These are phyloP conservation scores for Bipolaris sorokiniana DNA, from an alignment of 2,329 filamentous ascomycete species.

Conservation along the genomic window DNA sequence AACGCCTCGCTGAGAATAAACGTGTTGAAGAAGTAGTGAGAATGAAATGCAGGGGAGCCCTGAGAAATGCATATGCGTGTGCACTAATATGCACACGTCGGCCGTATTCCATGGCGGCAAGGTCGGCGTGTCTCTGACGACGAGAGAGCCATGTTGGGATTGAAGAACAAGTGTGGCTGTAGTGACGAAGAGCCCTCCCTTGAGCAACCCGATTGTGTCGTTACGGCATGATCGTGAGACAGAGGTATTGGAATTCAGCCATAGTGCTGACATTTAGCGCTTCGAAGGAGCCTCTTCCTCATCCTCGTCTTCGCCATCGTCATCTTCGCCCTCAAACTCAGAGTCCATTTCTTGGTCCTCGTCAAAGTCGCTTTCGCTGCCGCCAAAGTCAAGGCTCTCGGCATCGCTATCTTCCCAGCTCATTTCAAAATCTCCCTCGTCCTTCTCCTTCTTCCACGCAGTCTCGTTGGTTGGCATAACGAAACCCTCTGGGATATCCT, in stretches of 20 bases:
- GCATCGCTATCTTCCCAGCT: constrained; percentile 55
- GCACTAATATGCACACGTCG: constrained; percentile 6
- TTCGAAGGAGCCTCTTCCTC: constrained; percentile 30
- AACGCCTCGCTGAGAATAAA: constrained; percentile 34
- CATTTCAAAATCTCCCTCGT: constrained; percentile 66
- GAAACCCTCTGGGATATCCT: constrained; percentile 79
- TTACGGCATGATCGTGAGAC: neutral
- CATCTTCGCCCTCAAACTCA: constrained; percentile 63
- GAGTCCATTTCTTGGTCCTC: constrained; percentile 65
- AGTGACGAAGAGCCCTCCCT: neutral
- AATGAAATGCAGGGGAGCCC: constrained; percentile 1
- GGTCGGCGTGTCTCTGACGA: neutral
- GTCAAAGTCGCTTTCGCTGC: constrained; percentile 60
- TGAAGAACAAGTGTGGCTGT: neutral
- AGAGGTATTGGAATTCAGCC: neutral
- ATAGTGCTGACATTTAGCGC: constrained; percentile 4
- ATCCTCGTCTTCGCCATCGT: constrained; percentile 41
- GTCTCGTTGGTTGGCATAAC: constrained; percentile 77
- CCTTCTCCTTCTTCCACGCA: constrained; percentile 67
- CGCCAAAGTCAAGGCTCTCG: constrained; percentile 71
- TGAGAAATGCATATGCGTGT: constrained; percentile 9
- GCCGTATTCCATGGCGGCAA: neutral
- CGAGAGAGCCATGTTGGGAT: neutral
- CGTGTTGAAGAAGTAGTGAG: constrained; percentile 7
- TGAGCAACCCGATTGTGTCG: neutral